Base-by-base conservation (phyloP, 164 flowering plant genomes). In the Vitis rotundifolia region DNA sequence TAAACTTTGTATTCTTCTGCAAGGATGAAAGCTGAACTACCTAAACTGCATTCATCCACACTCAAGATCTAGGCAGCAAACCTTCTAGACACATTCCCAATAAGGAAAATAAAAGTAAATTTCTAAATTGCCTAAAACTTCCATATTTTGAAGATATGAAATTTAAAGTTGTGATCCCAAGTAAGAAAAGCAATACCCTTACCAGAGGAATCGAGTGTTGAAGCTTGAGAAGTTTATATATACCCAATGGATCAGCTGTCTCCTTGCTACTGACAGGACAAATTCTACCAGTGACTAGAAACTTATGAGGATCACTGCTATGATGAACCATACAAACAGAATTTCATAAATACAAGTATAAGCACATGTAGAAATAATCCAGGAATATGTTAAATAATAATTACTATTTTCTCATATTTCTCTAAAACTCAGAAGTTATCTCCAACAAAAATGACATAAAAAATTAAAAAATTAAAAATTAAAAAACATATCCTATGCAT, bases 251-350 rank as follows among this genome's bases (percentile, higher is more conserved):
- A 72, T 79, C 77, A 11, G 3, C 9, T 54, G 14, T 16, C 64
- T 58, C 19, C 8, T 63, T 64, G 8, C 31, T 16, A 37, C 7
- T 37, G 57, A 31, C 29, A 66, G 49, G 50, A 52, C 66, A 52
- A 59, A 75, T 68, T 49, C 5, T 28, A 9, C 78, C 73, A 26
- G 11, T 66, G 26, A 65, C 51, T 28, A 84, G 52, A 55, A 80
- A 76, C 14, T 57, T 48, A 77, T 84, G 72, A 65, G 77, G 76
- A 74, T 82, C 81, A 75, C 88, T 84, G 79, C 61, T 71, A 49
- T 31, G 48, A 52, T 52, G 61, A 44, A 53, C 11, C 9, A 26
- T 31, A 62, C 12, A 61, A 11, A 28, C n/a, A 29, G 15, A 53
- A 9, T 53, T 53, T 53, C 56, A 53, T 53, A 53, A 53, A 53